Evolutionary conservation across 306 rosid genomes (phyloP).

Genomic region (Malus fusca): DNA sequence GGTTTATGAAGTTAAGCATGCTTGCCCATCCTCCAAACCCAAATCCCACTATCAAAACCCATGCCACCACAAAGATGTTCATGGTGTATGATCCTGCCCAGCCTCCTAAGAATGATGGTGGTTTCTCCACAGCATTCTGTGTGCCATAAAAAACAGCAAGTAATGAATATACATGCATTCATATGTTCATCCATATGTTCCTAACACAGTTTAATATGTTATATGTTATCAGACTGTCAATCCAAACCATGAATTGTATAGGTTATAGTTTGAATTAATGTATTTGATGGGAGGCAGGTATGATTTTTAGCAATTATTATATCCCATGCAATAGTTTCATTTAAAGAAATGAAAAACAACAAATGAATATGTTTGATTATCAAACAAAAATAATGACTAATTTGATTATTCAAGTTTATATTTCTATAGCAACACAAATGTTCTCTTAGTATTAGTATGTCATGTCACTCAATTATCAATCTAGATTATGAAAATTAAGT

Average conservation of each 20-base stretch:
- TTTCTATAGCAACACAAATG: no score
- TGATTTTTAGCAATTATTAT: neutral
- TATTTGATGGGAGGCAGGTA: neutral
- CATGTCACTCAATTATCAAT: no score
- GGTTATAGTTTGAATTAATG: neutral
- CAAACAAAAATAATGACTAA: neutral
- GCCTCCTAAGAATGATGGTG: constrained; percentile 75
- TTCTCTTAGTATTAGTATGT: no score
- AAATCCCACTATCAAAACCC: constrained; percentile 92
- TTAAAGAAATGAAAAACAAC: neutral
- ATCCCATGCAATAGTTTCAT: neutral
- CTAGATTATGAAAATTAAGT: no score
- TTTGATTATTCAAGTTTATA: no score
- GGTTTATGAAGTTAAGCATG: constrained; percentile 72
- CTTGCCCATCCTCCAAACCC: constrained; percentile 99
- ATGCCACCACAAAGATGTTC: constrained; percentile 76
- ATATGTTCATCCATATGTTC: no score
- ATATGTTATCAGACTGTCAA: neutral
- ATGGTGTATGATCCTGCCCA: constrained; percentile 73
- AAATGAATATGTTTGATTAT: neutral
- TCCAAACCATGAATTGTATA: neutral
- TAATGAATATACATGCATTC: neutral
- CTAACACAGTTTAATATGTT: neutral
- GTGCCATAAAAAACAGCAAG: neutral
- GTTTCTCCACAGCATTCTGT: constrained; percentile 90